Percentiles rank a stretch among this genome's conserved stretches.
phyloP scores from a whole-genome alignment of 108 stramenopile genomes.

The Craspedostauros australis region DNA sequence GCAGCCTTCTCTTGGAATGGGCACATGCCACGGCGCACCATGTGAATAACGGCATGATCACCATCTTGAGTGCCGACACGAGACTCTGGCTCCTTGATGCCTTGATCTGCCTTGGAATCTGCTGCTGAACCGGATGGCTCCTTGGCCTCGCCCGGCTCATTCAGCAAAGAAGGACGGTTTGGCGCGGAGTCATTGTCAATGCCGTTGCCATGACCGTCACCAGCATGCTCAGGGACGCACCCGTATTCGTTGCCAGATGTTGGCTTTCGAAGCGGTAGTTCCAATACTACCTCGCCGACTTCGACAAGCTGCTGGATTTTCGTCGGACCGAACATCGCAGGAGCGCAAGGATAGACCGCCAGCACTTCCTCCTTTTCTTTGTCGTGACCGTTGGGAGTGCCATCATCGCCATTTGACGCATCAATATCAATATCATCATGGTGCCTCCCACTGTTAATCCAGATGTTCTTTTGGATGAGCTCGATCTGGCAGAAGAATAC shows the following conservation, averaged over 20 bases:
- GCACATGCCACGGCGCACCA: conserved; percentile 59
- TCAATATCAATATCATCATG: no score
- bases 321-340: conserved; percentile 71
- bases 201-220: no score
- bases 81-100: conserved; percentile 1
- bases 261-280: conserved; percentile 24
- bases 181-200: no score
- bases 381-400: background rate
- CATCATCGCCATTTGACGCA: no score
- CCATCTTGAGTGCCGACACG: background rate
- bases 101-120: background rate
- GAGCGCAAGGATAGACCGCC: conserved; percentile 50
- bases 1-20: conserved; percentile 51
- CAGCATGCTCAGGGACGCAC: no score
- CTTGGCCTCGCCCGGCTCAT: background rate
- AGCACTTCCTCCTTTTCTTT: conserved; percentile 10
- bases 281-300: conserved; percentile 22
- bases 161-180: no score
- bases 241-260: conserved; percentile 32
- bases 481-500: no score
- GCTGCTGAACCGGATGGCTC: background rate
- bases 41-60: conserved; percentile 21
- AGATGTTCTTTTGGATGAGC: no score
- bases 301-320: conserved; percentile 24
- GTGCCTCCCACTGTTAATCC: no score